Base-by-base conservation (phyloP, 441 rosid genomes). In the Flueggea neowawraea region DNA sequence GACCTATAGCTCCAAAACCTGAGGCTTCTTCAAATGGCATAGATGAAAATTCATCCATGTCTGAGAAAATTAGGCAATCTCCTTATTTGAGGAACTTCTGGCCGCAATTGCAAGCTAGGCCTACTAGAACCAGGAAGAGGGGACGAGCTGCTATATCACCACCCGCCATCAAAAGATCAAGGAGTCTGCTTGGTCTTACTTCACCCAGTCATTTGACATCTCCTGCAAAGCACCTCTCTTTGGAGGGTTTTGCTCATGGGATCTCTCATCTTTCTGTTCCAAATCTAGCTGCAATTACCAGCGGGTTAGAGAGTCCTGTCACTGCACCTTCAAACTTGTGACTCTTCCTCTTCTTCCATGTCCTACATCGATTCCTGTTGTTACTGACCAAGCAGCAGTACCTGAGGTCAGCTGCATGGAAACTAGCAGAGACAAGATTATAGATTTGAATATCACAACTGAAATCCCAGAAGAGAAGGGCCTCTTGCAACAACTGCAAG, bases 1-100 rank as follows among this genome's bases (percentile, higher is more conserved):
- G 96, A 61, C 99, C 97, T 9, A 94, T 91, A 52, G 97, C 98
- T 10, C 97, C 99, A 3, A 94, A 75, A 69, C 97, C 97, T 0
- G 91, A 81, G 64, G 57, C 58, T 28, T 64, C 82, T 10, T 62
- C 50, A 44, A 61, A 16, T 49, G 57, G 76, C 54, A 16, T 22
- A 15, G 78, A 57, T 57, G 86, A 87, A 9, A 66, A 57, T 53
- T 60, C 91, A 31, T 65, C 76, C 58, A 73, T 78, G 84, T 80
- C 90, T 61, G 78, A 78, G 57, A 89, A 82, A 72, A 90, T 92
- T 61, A 69, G 64, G 60, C 86, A 87, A 58, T 90, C 96, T 66
- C 90, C 94, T 51, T 87, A 87, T 72, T 78, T 89, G 0, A 79
- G 96, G 70, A 83, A 71, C 65, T 76, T 91, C 53, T 88, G 93